Evolutionary conservation across 2,329 filamentous ascomycete species (phyloP).

Genomic region (Verruconis gallopava): DNA sequence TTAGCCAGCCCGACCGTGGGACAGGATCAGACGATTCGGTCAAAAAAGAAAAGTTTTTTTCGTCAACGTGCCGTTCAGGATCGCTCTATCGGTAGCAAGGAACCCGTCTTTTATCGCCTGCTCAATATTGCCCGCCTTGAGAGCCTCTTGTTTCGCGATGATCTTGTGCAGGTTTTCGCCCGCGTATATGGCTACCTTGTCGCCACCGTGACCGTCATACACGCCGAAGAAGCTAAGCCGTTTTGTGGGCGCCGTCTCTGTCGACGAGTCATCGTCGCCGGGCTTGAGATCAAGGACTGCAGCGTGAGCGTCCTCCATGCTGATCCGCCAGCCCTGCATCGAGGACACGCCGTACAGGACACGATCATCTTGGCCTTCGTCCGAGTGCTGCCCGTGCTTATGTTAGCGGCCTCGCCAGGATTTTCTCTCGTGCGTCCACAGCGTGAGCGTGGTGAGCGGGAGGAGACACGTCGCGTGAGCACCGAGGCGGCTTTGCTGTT

Average conservation of each 20-base stretch:
- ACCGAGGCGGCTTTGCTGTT: background rate
- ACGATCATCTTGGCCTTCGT: constrained; percentile 82
- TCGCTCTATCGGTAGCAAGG: constrained; percentile 87
- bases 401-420: no score
- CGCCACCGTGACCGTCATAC: constrained; percentile 93
- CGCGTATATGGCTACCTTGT: constrained; percentile 88
- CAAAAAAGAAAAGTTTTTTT: no score
- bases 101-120: constrained; percentile 97
- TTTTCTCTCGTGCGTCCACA: no score
- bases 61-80: constrained; percentile 73
- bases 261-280: constrained; percentile 39
- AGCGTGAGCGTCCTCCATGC: constrained; percentile 96
- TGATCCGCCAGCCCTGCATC: constrained; percentile 99
- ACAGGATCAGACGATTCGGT: no score
- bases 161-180: constrained; percentile 91
- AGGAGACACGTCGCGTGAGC: background rate
- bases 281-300: constrained; percentile 75
- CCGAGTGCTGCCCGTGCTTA: constrained; percentile 62
- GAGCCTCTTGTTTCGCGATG: constrained; percentile 85
- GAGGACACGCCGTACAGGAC: constrained; percentile 88
- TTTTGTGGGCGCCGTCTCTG: constrained; percentile 17
- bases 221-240: constrained; percentile 93
- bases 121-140: constrained; percentile 81
- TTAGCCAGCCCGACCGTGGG: constrained; percentile 14
- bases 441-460: no score